Base-by-base conservation (phyloP, 352 stramenopile genomes). In the Halophytophthora polymorphica region DNA sequence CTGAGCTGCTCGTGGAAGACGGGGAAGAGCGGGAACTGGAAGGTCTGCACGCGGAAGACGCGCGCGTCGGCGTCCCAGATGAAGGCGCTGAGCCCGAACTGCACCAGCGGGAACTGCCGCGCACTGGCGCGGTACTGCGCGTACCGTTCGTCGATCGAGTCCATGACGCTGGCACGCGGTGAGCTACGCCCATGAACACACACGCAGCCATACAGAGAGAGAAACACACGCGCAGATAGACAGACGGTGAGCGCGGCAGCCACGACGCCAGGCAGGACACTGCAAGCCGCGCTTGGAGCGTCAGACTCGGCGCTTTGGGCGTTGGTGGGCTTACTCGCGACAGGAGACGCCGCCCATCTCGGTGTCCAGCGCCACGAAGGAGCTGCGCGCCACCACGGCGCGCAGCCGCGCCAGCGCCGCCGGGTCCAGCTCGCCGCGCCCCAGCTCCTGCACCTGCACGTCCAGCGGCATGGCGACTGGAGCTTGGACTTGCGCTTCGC, bases 1-100 rank as follows among this genome's bases (percentile, higher is more conserved):
- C 53, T 50, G 11, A 59, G 31, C 50, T 69, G 61, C 25, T 71
- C 56, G 22, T 78, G 48, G 28, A 72, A 79, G 12, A 73, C 58
- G 10, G 81, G 74, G 54, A 90, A 92, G 37, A 92, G 70, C 31
- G 81, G 81, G 60, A 90, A 92, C 51, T 88, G 78, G 57, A 81
- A 86, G 42, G 64, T 84, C 40, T 73, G 61, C 37, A 88, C 78
- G 7, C 69, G 56, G 47, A 90, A 92, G 22, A 45, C 25, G n/a
- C 46, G 50, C 19, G 48, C 50, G 1, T 70, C 44, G 12, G 47
- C 45, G 35, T 86, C 52, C 77, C 78, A 90, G 23, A 46, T 57
- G 66, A 92, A 92, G 43, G 66, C 63, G 50, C 73, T 86, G n/a
- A 92, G 40, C 1, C 81, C 81, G 36, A 92, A 88, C 54, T 92